These are phyloP conservation scores for Tulasnella sp. DNA, from an alignment of 768 basidiomycete genomes.

Conservation along the genomic window DNA sequence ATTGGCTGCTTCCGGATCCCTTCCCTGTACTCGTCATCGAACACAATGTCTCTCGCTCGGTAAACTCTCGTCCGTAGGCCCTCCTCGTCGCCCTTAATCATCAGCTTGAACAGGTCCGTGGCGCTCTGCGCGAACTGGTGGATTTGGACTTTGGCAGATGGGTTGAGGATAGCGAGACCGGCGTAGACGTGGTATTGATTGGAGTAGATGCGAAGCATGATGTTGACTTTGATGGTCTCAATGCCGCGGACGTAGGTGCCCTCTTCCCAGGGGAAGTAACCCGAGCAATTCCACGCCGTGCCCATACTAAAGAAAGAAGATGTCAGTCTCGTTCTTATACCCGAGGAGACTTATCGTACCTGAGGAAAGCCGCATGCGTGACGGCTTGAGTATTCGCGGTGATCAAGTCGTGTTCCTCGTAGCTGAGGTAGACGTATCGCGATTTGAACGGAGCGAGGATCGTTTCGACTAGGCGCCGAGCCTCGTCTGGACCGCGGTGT, in stretches of 20 bases:
- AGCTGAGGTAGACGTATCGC: conserved; percentile 85
- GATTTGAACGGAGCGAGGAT: conserved; percentile 71
- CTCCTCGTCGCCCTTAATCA: conserved; percentile 52
- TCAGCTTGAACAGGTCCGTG: conserved; percentile 90
- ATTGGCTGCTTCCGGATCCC: conserved; percentile 40
- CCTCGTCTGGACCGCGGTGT: conserved; percentile 66
- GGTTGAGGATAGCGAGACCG: conserved; percentile 95
- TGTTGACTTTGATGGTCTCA: conserved; percentile 96
- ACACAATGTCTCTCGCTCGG: conserved; percentile 64
- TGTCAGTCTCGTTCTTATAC: background rate
- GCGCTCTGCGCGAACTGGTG: conserved; percentile 79
- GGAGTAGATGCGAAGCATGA: conserved; percentile 89
- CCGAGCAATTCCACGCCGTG: conserved; percentile 76
- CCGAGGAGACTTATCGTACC: conserved; percentile 34
- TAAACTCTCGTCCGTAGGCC: conserved; percentile 61
- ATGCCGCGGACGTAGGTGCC: conserved; percentile 94
- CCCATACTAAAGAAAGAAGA: conserved; percentile 63
- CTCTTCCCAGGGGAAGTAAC: conserved; percentile 88
- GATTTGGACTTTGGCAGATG: conserved; percentile 77
- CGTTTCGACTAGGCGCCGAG: conserved; percentile 65
- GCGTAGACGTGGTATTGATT: conserved; percentile 99
- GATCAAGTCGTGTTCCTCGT: conserved; percentile 90
- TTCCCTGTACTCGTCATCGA: conserved; percentile 29
- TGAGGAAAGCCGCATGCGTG: conserved; percentile 94
- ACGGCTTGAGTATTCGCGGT: conserved; percentile 99